Evolutionary conservation across 495 filamentous ascomycete genomes (phyloP).

Genomic region (Aspergillus baeticus): DNA sequence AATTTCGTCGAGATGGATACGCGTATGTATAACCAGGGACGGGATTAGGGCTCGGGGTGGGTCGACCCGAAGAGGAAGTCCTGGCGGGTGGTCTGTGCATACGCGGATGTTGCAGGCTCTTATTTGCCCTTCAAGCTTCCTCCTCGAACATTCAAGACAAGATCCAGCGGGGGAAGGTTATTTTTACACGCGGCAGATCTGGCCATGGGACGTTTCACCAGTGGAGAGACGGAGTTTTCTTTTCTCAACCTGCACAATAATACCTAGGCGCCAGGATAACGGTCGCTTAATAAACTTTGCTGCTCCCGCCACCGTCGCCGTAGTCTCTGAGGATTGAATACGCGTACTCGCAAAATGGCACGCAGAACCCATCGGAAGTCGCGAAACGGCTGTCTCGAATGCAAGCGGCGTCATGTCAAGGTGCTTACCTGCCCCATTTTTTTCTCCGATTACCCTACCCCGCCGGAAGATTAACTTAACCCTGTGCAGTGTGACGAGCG

Average conservation of each 20-base stretch:
- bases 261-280: conserved; percentile 1
- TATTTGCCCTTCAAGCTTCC: background rate
- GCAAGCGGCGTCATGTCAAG: conserved; percentile 41
- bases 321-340: too few species aligned
- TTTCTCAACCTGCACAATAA: background rate
- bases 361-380: conserved; percentile 37
- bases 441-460: background rate
- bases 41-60: background rate
- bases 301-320: background rate
- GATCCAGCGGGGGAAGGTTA: background rate
- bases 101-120: background rate
- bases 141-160: background rate
- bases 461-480: background rate
- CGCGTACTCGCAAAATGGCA: conserved; percentile 14
- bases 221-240: background rate
- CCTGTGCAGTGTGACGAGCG: conserved; percentile 34
- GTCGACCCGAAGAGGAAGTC: background rate
- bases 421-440: too few species aligned
- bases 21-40: background rate
- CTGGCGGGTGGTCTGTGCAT: conserved; percentile 10
- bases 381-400: conserved; percentile 36
- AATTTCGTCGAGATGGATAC: background rate
- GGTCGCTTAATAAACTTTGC: background rate
- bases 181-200: background rate
- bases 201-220: background rate